Conservation (phyloP, 1,284 basidiomycete genomes). For the Ganoderma boninense region DNA sequence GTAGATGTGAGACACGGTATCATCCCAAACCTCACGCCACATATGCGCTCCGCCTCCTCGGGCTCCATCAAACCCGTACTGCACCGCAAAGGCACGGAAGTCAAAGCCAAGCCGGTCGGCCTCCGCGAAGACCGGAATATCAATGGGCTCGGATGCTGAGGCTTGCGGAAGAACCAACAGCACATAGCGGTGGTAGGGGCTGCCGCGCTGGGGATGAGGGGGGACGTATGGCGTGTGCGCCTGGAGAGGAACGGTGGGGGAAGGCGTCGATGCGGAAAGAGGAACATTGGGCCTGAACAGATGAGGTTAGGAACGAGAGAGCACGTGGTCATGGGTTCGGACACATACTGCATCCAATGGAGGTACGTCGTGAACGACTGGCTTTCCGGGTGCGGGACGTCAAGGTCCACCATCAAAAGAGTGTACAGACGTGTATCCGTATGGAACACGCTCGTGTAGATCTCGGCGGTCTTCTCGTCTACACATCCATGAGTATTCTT, state of each 20-base stretch:
- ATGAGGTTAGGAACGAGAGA: not conserved
- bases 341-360: conserved; percentile 85
- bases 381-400: conserved; percentile 79
- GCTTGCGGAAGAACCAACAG: conserved; percentile 80
- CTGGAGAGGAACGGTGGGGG: conserved; percentile 50
- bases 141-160: conserved; percentile 45
- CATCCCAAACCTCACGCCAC: conserved; percentile 85
- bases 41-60: conserved; percentile 81
- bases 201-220: conserved; percentile 88
- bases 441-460: conserved; percentile 83
- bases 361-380: conserved; percentile 77
- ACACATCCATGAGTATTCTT: not conserved
- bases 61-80: conserved; percentile 61
- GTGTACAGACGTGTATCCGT: conserved; percentile 87
- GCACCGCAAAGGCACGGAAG: conserved; percentile 68
- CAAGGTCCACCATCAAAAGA: conserved; percentile 88
- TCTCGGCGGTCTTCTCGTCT: conserved; percentile 72
- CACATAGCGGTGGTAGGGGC: conserved; percentile 88
- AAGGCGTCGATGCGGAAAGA: conserved; percentile 66
- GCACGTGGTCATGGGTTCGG: not conserved
- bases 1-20: conserved; percentile 74
- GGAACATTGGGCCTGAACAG: conserved; percentile 78
- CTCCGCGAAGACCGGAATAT: conserved; percentile 47
- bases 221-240: conserved; percentile 80
- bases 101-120: conserved; percentile 66